Base-by-base conservation (phyloP, 2,329 filamentous ascomycete genomes). In the Microsporum ferrugineum region DNA sequence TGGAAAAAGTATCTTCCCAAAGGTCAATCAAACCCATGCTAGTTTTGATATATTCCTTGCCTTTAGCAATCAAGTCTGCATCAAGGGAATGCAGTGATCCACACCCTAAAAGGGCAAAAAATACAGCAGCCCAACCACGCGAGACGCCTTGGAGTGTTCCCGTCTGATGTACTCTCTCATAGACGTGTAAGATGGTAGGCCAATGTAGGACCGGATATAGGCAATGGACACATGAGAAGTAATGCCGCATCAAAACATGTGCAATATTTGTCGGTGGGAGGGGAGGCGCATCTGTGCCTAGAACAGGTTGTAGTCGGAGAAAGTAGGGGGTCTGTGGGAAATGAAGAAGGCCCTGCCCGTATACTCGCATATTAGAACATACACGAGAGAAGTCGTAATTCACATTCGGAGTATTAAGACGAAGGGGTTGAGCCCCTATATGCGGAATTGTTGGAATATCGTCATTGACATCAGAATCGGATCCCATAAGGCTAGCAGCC, bases 161-260 rank as follows among this genome's bases (percentile, higher is more conserved):
- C 47, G 77, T 76, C 60, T 82, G 82, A 73, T 96, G 96, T 5
- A 95, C 78, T 6, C 84, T 80, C 61, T 95, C 89, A 63, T 92
- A 88, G 58, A 88, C 83, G 56, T 82, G 80, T 67, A 87, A 80
- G 68, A 97, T 95, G 0, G 83, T 88, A 1, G 89, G 88, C 88
- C 91, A 95, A 72, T 97, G 89, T 7, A 97, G 69, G 49, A 96
- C 85, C 0, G 94, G 94, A 66, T 91, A 87, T 72, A 89, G 86
- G 36, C 85, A 82, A 71, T 97, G 92, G 29, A 89, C 79, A 5
- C 87, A 87, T 43, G 82, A 79, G 67, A 88, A 87, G 72, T 95
- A 99, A 41, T 87, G 82, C 38, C 83, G 80, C 36, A 96, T 75
- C 1, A 96, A 78, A 65, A 83, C 83, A 64, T 95, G 89, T 33